These are phyloP conservation scores for Leptomonas seymouri DNA, from an alignment of 208 protist genomes.

Conservation along the genomic window DNA sequence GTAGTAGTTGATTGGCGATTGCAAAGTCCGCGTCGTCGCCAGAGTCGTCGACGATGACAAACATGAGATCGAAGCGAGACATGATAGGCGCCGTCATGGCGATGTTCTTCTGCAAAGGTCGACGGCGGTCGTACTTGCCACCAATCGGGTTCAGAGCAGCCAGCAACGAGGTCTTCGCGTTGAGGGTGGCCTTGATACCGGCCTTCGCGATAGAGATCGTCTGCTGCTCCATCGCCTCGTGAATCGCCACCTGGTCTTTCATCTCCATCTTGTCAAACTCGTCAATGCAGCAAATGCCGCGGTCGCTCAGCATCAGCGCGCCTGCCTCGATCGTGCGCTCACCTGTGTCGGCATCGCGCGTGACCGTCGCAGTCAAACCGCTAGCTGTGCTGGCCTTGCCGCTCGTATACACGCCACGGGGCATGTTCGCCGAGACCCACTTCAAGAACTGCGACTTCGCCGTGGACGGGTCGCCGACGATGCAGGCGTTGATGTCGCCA, in stretches of 20 bases:
- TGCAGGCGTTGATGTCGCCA: slow-evolving; percentile 99
- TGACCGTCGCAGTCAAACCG: slow-evolving; percentile 98
- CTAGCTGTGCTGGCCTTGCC: slow-evolving; percentile 98
- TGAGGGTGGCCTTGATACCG: slow-evolving; percentile 98
- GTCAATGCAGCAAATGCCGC: slow-evolving; percentile 99
- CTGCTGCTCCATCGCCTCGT: slow-evolving; percentile 99
- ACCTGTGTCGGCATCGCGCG: slow-evolving; percentile 98
- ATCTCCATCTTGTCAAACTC: slow-evolving; percentile 99
- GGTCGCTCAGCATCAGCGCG: slow-evolving; percentile 99
- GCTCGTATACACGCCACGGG: slow-evolving; percentile 98
- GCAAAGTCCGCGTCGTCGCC: slow-evolving; percentile 95
- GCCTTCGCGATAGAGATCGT: slow-evolving; percentile 99
- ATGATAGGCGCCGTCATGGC: slow-evolving; percentile 98
- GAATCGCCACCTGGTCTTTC: slow-evolving; percentile 99
- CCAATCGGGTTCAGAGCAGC: slow-evolving; percentile 99
- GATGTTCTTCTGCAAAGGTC: slow-evolving; percentile 94
- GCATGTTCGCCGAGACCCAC: slow-evolving; percentile 94
- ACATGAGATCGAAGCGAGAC: slow-evolving; percentile 99
- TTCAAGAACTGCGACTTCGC: slow-evolving; percentile 99
- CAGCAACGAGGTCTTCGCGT: slow-evolving; percentile 98
- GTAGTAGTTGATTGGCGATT: slow-evolving; percentile 98
- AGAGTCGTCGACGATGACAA: slow-evolving; percentile 98
- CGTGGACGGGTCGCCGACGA: slow-evolving; percentile 99
- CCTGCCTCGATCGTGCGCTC: slow-evolving; percentile 99
- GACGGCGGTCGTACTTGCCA: slow-evolving; percentile 95